phyloP scores from a whole-genome alignment of 768 basidiomycete genomes.

The Mycena floridula region DNA sequence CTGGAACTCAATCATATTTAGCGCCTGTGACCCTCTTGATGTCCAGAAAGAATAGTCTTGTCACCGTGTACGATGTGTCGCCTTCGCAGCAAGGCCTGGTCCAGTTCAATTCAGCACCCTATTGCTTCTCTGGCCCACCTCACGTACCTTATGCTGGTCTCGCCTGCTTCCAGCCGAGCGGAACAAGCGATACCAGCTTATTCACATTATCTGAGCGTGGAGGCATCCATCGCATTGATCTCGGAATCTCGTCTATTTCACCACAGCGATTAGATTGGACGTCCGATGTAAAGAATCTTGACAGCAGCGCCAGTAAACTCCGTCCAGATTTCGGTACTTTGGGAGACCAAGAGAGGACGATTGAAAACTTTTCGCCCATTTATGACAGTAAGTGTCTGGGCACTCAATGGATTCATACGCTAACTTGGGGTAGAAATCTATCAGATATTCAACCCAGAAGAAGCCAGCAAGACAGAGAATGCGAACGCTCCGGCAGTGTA shows the following conservation, averaged over 20 bases:
- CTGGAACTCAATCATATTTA: no score
- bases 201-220: conserved; percentile 45
- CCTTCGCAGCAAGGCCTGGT: conserved; percentile 33
- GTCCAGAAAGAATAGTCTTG: conserved; percentile 51
- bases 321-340: conserved; percentile 35
- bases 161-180: no score
- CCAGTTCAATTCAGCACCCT: conserved; percentile 38
- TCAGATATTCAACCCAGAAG: no score
- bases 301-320: conserved; percentile 17
- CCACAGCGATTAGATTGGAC: conserved; percentile 29
- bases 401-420: no score
- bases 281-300: conserved; percentile 31
- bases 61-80: conserved; percentile 62
- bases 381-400: conserved; percentile 62
- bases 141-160: no score
- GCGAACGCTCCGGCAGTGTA: conserved; percentile 35
- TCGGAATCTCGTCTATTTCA: conserved; percentile 12
- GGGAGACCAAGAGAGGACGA: conserved; percentile 34
- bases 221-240: conserved; percentile 35
- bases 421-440: no score
- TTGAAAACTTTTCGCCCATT: conserved; percentile 41
- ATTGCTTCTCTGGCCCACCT: no score
- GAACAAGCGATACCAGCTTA: conserved; percentile 24
- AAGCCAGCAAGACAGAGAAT: no score
- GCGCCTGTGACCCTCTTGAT: conserved; percentile 50